phyloP scores from a whole-genome alignment of 2,329 filamentous ascomycete genomes.

The Colletotrichum sansevieriae region DNA sequence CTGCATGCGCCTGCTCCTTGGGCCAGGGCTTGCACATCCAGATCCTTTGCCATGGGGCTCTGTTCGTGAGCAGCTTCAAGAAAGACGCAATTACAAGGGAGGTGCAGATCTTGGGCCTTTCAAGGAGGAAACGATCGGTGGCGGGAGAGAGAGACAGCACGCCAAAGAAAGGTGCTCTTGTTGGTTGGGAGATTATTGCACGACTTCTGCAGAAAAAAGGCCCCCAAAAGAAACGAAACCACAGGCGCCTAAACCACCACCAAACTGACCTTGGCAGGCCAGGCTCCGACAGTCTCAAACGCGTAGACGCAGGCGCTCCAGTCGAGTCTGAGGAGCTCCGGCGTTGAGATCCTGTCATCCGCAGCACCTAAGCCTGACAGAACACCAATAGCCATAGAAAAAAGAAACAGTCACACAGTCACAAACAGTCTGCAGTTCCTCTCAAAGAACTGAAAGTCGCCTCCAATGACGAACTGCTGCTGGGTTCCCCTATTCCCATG shows the following conservation, averaged over 20 bases:
- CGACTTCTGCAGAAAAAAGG: conserved; percentile 16
- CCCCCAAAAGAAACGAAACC: conserved; percentile 1
- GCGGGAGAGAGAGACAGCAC: background rate
- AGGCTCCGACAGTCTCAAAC: conserved; percentile 9
- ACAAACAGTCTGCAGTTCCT: background rate
- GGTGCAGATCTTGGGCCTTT: conserved; percentile 10
- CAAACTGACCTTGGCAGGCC: background rate
- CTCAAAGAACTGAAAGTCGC: no score
- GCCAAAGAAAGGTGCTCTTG: background rate
- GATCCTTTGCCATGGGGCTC: conserved; percentile 17
- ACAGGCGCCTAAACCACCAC: conserved; percentile 8
- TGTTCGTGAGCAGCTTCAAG: conserved; percentile 22
- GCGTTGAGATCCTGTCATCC: conserved; percentile 34
- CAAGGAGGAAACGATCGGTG: conserved; percentile 28
- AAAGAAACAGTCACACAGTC: background rate
- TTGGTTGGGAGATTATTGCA: conserved; percentile 7
- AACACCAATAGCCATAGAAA: background rate
- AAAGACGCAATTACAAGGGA: conserved; percentile 21
- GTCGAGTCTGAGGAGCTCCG: conserved; percentile 24
- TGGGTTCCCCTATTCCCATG: background rate
- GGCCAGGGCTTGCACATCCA: conserved; percentile 1
- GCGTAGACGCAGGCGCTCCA: conserved; percentile 11
- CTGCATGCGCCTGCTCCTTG: conserved; percentile 2
- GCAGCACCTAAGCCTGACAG: conserved; percentile 10
- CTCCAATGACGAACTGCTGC: no score